A percentile compares a stretch with the other conserved stretches of the same genome.
Evolutionary conservation across 208 protist species (phyloP).

Genomic region (Trypanosoma melophagium): DNA sequence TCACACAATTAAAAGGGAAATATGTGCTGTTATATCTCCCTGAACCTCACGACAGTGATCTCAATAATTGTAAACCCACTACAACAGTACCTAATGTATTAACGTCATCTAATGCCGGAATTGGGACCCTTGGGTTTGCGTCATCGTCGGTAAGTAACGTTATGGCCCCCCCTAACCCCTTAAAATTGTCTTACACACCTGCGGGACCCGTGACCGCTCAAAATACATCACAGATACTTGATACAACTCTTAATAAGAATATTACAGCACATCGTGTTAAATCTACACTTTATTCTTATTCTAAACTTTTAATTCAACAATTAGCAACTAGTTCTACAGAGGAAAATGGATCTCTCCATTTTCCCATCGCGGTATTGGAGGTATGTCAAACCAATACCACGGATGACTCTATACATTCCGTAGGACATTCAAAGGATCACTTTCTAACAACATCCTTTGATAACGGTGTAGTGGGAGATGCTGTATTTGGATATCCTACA

Average conservation of each 20-base stretch:
- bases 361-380: slow-evolving; percentile 16
- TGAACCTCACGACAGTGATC: not conserved
- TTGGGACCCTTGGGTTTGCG: too few relatives aligned
- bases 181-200: too few relatives aligned
- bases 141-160: too few relatives aligned
- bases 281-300: slow-evolving; percentile 5
- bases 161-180: too few relatives aligned
- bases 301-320: slow-evolving; percentile 5
- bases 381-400: slow-evolving; percentile 6
- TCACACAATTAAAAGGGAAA: slow-evolving; percentile 45
- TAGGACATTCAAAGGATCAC: not conserved
- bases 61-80: not conserved
- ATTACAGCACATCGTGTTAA: not conserved
- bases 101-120: too few relatives aligned
- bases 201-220: too few relatives aligned
- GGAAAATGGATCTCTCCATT: not conserved
- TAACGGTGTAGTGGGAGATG: too few relatives aligned
- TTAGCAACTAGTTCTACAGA: not conserved
- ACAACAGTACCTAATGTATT: not conserved
- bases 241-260: not conserved
- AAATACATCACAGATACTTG: not conserved
- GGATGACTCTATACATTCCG: not conserved
- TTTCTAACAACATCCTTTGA: too few relatives aligned
- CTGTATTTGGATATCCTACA: too few relatives aligned
- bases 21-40: slow-evolving; percentile 71